These are phyloP conservation scores for Coniella vitis DNA, from an alignment of 2,329 filamentous ascomycete genomes.

Conservation along the genomic window DNA sequence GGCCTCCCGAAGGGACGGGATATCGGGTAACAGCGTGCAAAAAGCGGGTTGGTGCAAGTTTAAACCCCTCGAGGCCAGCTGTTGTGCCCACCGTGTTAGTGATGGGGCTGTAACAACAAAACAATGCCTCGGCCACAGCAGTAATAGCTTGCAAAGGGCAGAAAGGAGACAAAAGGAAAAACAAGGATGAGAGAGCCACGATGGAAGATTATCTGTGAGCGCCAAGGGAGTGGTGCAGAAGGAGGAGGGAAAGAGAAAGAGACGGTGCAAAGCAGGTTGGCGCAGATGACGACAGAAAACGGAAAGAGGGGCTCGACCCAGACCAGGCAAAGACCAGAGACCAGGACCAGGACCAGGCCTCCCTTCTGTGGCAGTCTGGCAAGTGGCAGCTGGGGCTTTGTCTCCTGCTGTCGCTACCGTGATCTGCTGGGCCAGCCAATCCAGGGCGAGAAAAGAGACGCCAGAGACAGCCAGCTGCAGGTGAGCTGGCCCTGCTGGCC, in stretches of 20 bases:
- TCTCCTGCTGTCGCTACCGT: background rate
- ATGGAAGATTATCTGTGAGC: background rate
- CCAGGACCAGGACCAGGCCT: too few relatives aligned
- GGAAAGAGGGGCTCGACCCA: slow-evolving; percentile 4
- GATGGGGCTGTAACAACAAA: too few relatives aligned
- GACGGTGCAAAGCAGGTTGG: slow-evolving; percentile 10
- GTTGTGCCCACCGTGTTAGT: background rate
- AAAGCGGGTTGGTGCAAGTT: background rate
- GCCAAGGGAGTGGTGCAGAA: background rate
- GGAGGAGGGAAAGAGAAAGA: background rate
- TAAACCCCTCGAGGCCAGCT: background rate
- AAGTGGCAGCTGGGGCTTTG: background rate
- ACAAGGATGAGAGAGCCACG: background rate
- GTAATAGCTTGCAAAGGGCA: too few relatives aligned
- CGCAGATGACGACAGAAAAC: slow-evolving; percentile 17
- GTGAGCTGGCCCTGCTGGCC: slow-evolving; percentile 1
- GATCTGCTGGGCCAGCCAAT: background rate
- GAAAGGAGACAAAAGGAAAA: too few relatives aligned
- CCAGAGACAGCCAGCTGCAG: background rate
- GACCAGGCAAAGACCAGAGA: too few relatives aligned
- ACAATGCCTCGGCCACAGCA: too few relatives aligned
- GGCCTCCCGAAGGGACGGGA: background rate
- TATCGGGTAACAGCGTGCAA: background rate
- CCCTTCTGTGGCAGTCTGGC: too few relatives aligned
- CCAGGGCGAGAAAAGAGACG: too few relatives aligned